phyloP scores from a whole-genome alignment of 2,329 filamentous ascomycete genomes.

The Apiospora arundinis region DNA sequence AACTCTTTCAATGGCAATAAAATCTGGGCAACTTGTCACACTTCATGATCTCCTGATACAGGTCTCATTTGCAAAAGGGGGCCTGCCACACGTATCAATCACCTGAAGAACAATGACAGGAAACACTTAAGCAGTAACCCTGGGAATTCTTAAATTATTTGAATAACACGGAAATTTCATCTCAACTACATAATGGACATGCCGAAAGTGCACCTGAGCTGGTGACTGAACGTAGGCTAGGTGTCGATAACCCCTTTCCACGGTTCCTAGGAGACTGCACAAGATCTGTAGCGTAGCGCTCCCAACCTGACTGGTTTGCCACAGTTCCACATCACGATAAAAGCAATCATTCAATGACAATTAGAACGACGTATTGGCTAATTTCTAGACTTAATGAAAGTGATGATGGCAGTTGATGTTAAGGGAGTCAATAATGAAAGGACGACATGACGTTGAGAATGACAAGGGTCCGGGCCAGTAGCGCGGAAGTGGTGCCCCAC shows the following conservation, averaged over 20 bases:
- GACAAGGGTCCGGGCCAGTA: neutral
- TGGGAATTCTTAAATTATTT: too few species aligned
- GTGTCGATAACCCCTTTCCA: neutral
- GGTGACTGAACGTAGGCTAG: too few species aligned
- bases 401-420: neutral
- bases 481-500: neutral
- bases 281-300: neutral
- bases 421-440: neutral
- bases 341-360: neutral
- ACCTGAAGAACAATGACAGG: too few species aligned
- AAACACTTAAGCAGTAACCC: too few species aligned
- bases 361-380: neutral
- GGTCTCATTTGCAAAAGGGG: too few species aligned
- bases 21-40: too few species aligned
- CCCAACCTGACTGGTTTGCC: neutral
- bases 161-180: too few species aligned
- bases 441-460: slow-evolving; percentile 4
- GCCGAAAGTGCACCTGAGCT: too few species aligned
- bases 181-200: too few species aligned
- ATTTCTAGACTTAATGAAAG: neutral
- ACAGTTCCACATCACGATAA: neutral
- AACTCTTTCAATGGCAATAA: too few species aligned
- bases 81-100: too few species aligned
- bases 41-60: too few species aligned
- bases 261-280: neutral